These are phyloP conservation scores for Rhynchospora tenuis DNA, from an alignment of 176 grass and related monocot species.

Conservation along the genomic window DNA sequence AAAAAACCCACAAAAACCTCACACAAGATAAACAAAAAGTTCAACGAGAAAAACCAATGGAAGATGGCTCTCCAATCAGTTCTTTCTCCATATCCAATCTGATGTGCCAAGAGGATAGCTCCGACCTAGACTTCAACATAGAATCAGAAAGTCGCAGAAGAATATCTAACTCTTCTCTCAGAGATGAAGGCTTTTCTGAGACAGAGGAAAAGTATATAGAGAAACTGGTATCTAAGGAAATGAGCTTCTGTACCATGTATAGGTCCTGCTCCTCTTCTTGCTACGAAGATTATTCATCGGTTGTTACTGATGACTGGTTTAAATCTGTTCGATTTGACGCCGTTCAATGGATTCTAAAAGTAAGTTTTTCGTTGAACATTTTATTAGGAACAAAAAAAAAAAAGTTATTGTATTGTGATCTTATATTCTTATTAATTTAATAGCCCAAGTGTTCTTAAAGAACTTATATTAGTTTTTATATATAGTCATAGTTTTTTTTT, in stretches of 20 bases:
- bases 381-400: not conserved
- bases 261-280: slow-evolving; percentile 1
- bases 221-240: slow-evolving; percentile 64
- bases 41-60: slow-evolving; percentile 26
- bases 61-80: slow-evolving; percentile 16
- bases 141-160: not conserved
- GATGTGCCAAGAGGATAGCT: slow-evolving; percentile 66
- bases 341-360: slow-evolving; percentile 66
- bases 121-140: slow-evolving; percentile 29
- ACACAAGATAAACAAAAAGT: not conserved
- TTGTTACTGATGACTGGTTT: slow-evolving; percentile 44
- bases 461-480: not conserved
- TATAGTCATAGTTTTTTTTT: not conserved
- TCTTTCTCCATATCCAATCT: slow-evolving; percentile 48
- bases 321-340: slow-evolving; percentile 32
- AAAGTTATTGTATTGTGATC: not conserved
- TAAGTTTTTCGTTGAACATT: slow-evolving; percentile 18
- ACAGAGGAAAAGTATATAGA: slow-evolving; percentile 58
- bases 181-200: slow-evolving; percentile 4
- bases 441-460: not conserved
- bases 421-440: slow-evolving; percentile 10
- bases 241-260: slow-evolving; percentile 29
- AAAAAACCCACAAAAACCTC: not conserved
- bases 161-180: not conserved
- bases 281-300: slow-evolving; percentile 4